Evolutionary conservation across 352 stramenopile species (phyloP).

Genomic region (Globisporangium yorkense): DNA sequence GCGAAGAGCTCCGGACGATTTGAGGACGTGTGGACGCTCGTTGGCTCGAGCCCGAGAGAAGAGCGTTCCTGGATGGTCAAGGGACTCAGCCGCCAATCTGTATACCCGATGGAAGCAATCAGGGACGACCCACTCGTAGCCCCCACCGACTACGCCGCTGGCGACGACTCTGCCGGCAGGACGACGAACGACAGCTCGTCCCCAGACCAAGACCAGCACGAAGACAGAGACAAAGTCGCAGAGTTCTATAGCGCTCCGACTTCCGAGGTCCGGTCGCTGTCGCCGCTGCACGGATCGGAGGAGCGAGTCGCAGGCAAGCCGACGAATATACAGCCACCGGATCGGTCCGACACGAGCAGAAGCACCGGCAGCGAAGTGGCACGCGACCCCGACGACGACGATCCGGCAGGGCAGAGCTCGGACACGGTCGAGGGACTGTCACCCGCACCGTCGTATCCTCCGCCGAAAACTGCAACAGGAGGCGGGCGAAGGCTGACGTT

Average conservation of each 20-base stretch:
- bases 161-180: constrained; percentile 5
- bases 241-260: constrained; percentile 2
- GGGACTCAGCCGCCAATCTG: constrained; percentile 56
- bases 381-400: constrained; percentile 10
- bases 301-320: not conserved
- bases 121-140: constrained; percentile 12
- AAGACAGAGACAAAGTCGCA: constrained; percentile 6
- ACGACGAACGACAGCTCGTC: not conserved
- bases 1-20: not conserved
- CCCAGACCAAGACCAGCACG: no score
- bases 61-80: constrained; percentile 31
- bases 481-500: constrained; percentile 40
- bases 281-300: not conserved
- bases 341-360: not conserved
- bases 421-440: not conserved
- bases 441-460: not conserved
- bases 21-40: constrained; percentile 1
- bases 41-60: constrained; percentile 2
- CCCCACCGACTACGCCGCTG: constrained; percentile 12
- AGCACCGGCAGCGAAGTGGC: not conserved
- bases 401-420: constrained; percentile 1
- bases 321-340: not conserved
- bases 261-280: not conserved
- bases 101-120: constrained; percentile 52
- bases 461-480: not conserved